Evolutionary conservation across 768 basidiomycete species (phyloP), one percentile per base, ranked within the genome.

Genomic region (Plicaturopsis crispa): DNA sequence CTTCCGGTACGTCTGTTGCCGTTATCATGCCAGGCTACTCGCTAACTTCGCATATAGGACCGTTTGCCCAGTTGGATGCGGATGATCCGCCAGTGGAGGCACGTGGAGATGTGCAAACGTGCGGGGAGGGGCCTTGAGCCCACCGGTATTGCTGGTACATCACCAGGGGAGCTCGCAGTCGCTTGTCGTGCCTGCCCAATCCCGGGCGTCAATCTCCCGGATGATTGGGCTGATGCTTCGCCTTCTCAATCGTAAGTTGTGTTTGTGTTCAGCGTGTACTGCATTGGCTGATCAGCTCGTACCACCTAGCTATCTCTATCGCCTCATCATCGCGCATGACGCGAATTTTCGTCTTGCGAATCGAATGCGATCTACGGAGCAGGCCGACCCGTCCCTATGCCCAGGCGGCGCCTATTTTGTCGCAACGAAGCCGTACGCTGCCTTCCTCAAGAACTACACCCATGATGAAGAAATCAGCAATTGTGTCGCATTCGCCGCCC

Each of bases 341-440:
- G 39, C 43, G 0, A 53, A 53, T 22, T 55, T 53, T 36, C 40
- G 43, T 2, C 36, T 51, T 24, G 46, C 43, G 16, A 23, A 41
- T 10, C 36, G 31, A 7, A 33, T 4, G n/a, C 30, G 36, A 1
- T 51, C 50, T 2, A 42, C 28, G 3, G 43, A 47, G 5, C 21
- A 39, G 4, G 33, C 24, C 1, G 47, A 52, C 30, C 51, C 51
- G 0, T 31, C 44, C 2, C 33, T 52, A 1, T 38, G 40, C 13
- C 36, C 34, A 0, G 52, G 50, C 0, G 38, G 16, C 16, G 43
- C 48, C 1, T 51, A 51, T 21, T 47, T 49, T 28, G 35, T 50
- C 3, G 44, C 38, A 1, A 34, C 41, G 11, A 35, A 36, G 1
- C 12, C 22, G 6, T 51, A 48, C 26, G 21, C 36, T 8, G 45